Conservation (phyloP, 257 asterid genomes). For the Osmanthus fragrans region DNA sequence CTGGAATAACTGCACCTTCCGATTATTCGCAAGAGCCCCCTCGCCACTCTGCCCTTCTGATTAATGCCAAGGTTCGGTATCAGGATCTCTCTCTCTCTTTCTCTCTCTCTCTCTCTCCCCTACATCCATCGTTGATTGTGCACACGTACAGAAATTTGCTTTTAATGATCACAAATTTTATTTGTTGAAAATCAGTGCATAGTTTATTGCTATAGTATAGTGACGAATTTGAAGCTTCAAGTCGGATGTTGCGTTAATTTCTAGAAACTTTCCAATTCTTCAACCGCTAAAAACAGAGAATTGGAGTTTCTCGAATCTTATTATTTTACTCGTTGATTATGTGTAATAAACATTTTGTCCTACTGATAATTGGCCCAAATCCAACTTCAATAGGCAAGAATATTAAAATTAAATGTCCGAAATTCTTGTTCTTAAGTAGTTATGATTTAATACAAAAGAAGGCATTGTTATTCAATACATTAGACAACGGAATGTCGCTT, state of each 20-base stretch:
- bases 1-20: conserved; percentile 77
- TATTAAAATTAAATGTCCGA: not conserved
- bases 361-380: not conserved
- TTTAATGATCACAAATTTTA: not conserved
- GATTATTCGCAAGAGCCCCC: conserved; percentile 80
- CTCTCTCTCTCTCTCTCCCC: not conserved
- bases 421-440: not conserved
- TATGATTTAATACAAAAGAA: not conserved
- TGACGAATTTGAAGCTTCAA: not conserved
- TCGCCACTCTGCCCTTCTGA: conserved; percentile 71
- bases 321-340: not conserved
- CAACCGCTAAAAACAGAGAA: not conserved
- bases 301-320: not conserved
- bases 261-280: not conserved
- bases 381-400: not conserved
- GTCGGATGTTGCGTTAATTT: not conserved
- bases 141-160: not conserved
- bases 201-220: not conserved
- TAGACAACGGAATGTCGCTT: not conserved
- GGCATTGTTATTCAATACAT: not conserved
- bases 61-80: conserved; percentile 68
- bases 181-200: not conserved
- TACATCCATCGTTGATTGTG: not conserved
- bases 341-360: not conserved
- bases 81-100: not conserved